Evolutionary conservation across 116 monocot species (phyloP), one percentile per base, ranked within the genome.

Genomic region (Dioscorea cayenensis): DNA sequence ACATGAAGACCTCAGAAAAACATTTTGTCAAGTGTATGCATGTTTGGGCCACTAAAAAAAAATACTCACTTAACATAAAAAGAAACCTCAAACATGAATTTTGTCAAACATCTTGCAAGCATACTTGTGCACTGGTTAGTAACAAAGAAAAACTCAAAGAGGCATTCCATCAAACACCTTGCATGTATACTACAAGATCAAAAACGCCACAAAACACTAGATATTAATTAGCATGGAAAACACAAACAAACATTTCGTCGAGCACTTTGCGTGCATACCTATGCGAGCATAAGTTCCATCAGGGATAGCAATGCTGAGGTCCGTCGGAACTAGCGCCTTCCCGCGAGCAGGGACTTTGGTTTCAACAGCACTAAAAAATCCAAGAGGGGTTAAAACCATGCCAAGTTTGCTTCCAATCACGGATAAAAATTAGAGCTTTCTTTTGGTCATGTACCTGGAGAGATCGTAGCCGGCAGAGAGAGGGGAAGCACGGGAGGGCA

Each of bases 381-480:
- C 11, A 62, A 9, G 20, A 21, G 21, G 7, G 21, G 3, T 59
- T 0, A 16, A 21, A 59, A 21, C 17, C 59, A 59, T 59, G 59
- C 3, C 6, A 12, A 43, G 59, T 59, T 59, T 17, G 10, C 59
- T 59, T 59, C 21, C 32, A 32, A 32, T 32, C 4, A 32, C 2
- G 32, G 32, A 22, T 16, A 28, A 64, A 28, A 71, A 13, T 11
- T 4, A 23, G 9, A 10, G 50, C 17, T 52, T 55, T 8, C 62
- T 62, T 62, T 62, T 27, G 22, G 62, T 16, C 4, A 25, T 25
- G 19, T 64, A 90, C 94, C 90, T 95, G 58, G 92, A 87, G 68
- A 95, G 86, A 66, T 95, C 95, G 75, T 95, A 95, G 73, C 89
- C 95, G 20, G 89, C 91, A 35, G 91, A 75, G 71, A 85, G 81